Evolutionary conservation across 768 basidiomycete genomes (phyloP).

Genomic region (Suillus discolor): DNA sequence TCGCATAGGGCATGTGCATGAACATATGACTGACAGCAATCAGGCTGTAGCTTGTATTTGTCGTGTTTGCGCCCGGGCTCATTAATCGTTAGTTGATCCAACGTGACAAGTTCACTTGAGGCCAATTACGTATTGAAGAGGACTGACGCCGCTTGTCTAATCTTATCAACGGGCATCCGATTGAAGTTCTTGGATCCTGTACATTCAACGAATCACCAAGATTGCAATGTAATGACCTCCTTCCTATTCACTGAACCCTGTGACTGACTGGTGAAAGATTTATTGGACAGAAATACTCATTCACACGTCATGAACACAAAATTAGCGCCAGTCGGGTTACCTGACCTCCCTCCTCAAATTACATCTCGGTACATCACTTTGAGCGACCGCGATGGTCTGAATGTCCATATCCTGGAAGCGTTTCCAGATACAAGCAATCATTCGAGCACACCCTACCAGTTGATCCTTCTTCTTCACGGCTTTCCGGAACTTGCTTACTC

Average conservation of each 20-base stretch:
- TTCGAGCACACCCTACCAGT: conserved; percentile 34
- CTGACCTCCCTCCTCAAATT: conserved; percentile 33
- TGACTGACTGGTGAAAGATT: neutral
- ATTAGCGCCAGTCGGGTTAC: neutral
- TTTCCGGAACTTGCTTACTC: conserved; percentile 71
- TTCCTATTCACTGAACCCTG: neutral
- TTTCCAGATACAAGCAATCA: conserved; percentile 25
- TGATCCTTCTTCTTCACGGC: conserved; percentile 63
- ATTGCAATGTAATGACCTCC: neutral
- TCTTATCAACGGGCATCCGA: neutral
- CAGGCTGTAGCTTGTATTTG: neutral
- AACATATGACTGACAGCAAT: neutral
- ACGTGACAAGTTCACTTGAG: neutral
- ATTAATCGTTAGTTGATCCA: neutral
- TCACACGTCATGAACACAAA: neutral
- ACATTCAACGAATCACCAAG: neutral
- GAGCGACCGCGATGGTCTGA: conserved; percentile 45
- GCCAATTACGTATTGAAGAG: neutral
- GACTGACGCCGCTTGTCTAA: neutral
- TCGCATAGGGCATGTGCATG: neutral
- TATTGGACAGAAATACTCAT: neutral
- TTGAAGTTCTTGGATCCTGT: neutral
- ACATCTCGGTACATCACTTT: conserved; percentile 44
- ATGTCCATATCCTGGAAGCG: conserved; percentile 53
- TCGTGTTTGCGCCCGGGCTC: neutral